Percentiles rank a stretch among this genome's conserved stretches.
phyloP scores from a whole-genome alignment of 306 rosid genomes.

The Medicago lupulina region DNA sequence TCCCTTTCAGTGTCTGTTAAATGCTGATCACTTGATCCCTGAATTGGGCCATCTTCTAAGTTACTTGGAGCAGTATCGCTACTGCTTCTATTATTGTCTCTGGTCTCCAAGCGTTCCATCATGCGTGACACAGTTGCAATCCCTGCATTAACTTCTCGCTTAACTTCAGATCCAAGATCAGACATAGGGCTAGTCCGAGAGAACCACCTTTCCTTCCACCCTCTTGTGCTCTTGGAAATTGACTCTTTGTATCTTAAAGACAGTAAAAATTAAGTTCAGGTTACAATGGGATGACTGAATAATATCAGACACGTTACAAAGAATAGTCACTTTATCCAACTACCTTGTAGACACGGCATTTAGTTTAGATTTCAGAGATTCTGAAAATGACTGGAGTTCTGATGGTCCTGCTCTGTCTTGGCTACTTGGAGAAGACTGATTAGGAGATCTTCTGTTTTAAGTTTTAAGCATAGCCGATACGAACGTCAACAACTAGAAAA shows the following conservation, averaged over 20 bases:
- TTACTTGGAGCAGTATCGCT: conserved; percentile 55
- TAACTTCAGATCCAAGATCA: conserved; percentile 87
- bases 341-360: conserved; percentile 90
- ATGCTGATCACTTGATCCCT: conserved; percentile 52
- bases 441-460: conserved; percentile 62
- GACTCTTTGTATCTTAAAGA: conserved; percentile 88
- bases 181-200: conserved; percentile 82
- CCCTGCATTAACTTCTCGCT: conserved; percentile 83
- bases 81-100: conserved; percentile 58
- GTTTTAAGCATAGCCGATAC: conserved; percentile 24
- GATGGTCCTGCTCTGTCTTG: conserved; percentile 97
- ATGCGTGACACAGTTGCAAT: conserved; percentile 83
- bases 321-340: conserved; percentile 14
- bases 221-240: conserved; percentile 88
- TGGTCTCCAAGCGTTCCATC: conserved; percentile 92
- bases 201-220: conserved; percentile 96
- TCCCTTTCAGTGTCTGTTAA: conserved; percentile 55
- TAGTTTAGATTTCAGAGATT: conserved; percentile 79
- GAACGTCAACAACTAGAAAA: conserved; percentile 13
- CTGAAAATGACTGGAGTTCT: conserved; percentile 89
- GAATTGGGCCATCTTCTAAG: conserved; percentile 55
- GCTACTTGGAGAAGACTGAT: conserved; percentile 68
- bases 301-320: conserved; percentile 16
- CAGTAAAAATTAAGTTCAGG: conserved; percentile 17
- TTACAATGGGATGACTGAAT: conserved; percentile 15